phyloP scores from a whole-genome alignment of 2,329 filamentous ascomycete species.

The Calonectria pseudoreteaudii region DNA sequence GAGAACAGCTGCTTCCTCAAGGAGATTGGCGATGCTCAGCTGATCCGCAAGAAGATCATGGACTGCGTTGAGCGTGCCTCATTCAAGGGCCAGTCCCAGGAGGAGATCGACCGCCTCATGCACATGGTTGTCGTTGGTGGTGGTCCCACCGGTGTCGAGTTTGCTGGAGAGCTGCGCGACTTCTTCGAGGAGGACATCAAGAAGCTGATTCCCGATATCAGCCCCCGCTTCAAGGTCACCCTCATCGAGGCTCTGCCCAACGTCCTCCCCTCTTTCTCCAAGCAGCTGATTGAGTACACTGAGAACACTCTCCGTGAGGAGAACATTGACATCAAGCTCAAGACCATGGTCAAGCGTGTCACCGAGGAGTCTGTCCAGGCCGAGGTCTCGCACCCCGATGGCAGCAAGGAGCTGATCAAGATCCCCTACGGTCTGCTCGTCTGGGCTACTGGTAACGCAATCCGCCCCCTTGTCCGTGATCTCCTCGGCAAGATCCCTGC shows the following conservation, averaged over 20 bases:
- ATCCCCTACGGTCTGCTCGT: conserved; percentile 97
- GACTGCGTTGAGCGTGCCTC: conserved; percentile 98
- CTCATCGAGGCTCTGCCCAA: conserved; percentile 97
- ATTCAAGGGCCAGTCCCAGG: conserved; percentile 92
- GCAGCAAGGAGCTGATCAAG: conserved; percentile 81
- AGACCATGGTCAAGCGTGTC: conserved; percentile 99
- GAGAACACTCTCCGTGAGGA: conserved; percentile 99
- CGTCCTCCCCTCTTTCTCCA: conserved; percentile 97
- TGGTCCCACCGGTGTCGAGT: conserved; percentile 97
- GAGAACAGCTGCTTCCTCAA: conserved; percentile 99
- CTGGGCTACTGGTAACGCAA: conserved; percentile 97
- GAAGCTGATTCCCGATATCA: conserved; percentile 97
- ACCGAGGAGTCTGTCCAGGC: conserved; percentile 94
- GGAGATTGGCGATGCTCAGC: conserved; percentile 96
- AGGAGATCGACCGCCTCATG: conserved; percentile 92
- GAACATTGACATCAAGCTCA: conserved; percentile 96
- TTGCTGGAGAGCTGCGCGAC: conserved; percentile 97
- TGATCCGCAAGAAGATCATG: conserved; percentile 99
- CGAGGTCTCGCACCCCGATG: conserved; percentile 83
- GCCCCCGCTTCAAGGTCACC: conserved; percentile 95
- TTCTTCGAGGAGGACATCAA: conserved; percentile 99
- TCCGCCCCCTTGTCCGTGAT: conserved; percentile 90
- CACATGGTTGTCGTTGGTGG: conserved; percentile 98
- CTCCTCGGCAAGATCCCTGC: conserved; percentile 93
- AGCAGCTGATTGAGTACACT: conserved; percentile 99